Evolutionary conservation across 768 basidiomycete species (phyloP).

Genomic region (Leccinum aurantiacum): DNA sequence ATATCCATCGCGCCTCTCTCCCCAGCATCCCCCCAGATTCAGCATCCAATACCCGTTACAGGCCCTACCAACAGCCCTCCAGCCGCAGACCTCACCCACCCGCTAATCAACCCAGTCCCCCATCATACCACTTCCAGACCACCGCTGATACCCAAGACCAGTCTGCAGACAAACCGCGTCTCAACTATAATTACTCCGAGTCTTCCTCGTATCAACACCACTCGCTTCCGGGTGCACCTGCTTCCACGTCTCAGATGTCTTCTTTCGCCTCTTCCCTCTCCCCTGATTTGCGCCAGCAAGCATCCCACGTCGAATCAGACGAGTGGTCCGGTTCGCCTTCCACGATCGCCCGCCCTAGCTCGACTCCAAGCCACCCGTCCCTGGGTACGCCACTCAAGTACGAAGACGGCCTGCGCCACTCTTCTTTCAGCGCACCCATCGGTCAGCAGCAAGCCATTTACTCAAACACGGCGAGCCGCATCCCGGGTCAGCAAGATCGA

Average conservation of each 20-base stretch:
- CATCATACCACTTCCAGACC: too few relatives aligned
- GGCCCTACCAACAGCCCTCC: conserved; percentile 56
- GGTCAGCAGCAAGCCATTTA: conserved; percentile 58
- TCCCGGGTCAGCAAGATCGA: conserved; percentile 68
- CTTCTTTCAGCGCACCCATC: conserved; percentile 61
- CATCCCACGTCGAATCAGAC: conserved; percentile 45
- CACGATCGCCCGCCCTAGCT: conserved; percentile 65
- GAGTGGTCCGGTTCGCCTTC: conserved; percentile 56
- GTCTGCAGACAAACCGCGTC: conserved; percentile 40
- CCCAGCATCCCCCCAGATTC: conserved; percentile 57
- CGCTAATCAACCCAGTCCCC: conserved; percentile 33
- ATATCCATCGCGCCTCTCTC: conserved; percentile 62
- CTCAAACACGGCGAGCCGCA: conserved; percentile 60
- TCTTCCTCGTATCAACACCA: conserved; percentile 49
- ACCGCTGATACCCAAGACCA: conserved; percentile 36
- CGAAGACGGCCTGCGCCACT: conserved; percentile 69
- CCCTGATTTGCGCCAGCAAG: conserved; percentile 47
- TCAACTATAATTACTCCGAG: conserved; percentile 42
- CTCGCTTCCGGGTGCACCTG: conserved; percentile 52
- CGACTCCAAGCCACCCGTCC: conserved; percentile 60
- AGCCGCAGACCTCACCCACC: conserved; percentile 50
- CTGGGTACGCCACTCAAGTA: conserved; percentile 56
- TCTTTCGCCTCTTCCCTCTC: conserved; percentile 48
- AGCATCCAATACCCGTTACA: conserved; percentile 40
- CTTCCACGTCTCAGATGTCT: conserved; percentile 51